Evolutionary conservation across 1,139 yeast species (phyloP).

Genomic region (Lizanozyma gosingica): DNA sequence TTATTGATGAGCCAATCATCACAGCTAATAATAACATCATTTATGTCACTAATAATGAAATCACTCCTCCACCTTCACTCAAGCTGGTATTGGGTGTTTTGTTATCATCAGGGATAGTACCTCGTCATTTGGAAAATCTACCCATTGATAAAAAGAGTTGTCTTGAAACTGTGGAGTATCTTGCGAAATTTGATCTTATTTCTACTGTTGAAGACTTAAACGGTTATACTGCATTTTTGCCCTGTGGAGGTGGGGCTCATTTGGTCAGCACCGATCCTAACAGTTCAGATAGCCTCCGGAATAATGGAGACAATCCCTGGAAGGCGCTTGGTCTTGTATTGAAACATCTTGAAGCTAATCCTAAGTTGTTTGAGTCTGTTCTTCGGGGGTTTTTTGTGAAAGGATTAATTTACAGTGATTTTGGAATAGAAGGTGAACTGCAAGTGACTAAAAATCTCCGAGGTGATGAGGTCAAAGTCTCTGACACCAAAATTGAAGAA

Average conservation of each 20-base stretch:
- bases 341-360: conserved; percentile 48
- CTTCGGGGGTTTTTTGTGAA: conserved; percentile 55
- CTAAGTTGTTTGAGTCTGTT: conserved; percentile 39
- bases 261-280: background rate
- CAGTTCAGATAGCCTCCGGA: background rate
- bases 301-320: conserved; percentile 44
- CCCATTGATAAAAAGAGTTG: conserved; percentile 29
- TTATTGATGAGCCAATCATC: conserved; percentile 13
- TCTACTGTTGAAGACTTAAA: conserved; percentile 38
- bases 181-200: conserved; percentile 21
- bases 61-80: conserved; percentile 25
- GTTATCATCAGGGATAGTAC: conserved; percentile 24
- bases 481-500: conserved; percentile 16
- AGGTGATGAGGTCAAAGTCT: conserved; percentile 24
- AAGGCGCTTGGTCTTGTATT: conserved; percentile 50
- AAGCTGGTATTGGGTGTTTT: conserved; percentile 31
- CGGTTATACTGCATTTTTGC: conserved; percentile 75
- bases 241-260: conserved; percentile 42
- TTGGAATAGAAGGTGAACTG: conserved; percentile 19
- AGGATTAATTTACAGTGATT: conserved; percentile 62
- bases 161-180: conserved; percentile 25
- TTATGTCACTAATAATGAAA: conserved; percentile 23
- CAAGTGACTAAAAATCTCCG: conserved; percentile 23
- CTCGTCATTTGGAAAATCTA: conserved; percentile 22
- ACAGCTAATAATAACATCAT: conserved; percentile 21